Evolutionary conservation across 2,329 filamentous ascomycete genomes (phyloP).

Genomic region (Colletotrichum gigasporum): DNA sequence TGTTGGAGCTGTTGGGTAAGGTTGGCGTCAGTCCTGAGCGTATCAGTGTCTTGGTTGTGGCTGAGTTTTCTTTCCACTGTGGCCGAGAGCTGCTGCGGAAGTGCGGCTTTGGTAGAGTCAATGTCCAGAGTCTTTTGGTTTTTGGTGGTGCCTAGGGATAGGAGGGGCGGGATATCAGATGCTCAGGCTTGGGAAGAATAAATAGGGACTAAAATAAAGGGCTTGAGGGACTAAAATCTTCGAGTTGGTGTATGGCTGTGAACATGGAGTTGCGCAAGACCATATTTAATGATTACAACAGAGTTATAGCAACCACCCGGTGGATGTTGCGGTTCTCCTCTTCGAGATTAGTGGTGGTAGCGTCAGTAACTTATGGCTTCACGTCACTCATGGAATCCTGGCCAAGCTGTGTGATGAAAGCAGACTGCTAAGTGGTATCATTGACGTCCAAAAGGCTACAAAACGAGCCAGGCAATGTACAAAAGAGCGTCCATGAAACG

Average conservation of each 20-base stretch:
- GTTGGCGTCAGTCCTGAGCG: slow-evolving; percentile 51
- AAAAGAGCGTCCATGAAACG: not conserved
- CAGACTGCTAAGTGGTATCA: not conserved
- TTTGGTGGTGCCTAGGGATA: not conserved
- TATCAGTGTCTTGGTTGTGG: slow-evolving; percentile 61
- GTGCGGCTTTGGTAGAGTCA: slow-evolving; percentile 58
- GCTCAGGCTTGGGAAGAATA: too few relatives aligned
- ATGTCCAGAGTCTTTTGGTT: slow-evolving; percentile 63
- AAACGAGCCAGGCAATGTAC: not conserved
- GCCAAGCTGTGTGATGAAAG: not conserved
- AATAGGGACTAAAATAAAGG: too few relatives aligned
- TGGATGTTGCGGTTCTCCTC: too few relatives aligned
- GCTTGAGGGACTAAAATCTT: too few relatives aligned
- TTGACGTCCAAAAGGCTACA: not conserved
- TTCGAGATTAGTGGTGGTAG: too few relatives aligned
- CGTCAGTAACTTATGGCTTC: too few relatives aligned
- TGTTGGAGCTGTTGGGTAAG: slow-evolving; percentile 57
- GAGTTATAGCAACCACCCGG: too few relatives aligned
- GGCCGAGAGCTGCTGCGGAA: slow-evolving; percentile 57
- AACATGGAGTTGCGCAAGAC: too few relatives aligned
- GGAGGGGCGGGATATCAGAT: too few relatives aligned
- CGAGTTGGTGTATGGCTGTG: too few relatives aligned
- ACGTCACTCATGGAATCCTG: not conserved
- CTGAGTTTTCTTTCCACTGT: slow-evolving; percentile 65
- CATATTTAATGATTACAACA: too few relatives aligned